These are phyloP conservation scores for Rhizopus delemar DNA, from an alignment of 371 early-diverging fungal species.

Conservation along the genomic window DNA sequence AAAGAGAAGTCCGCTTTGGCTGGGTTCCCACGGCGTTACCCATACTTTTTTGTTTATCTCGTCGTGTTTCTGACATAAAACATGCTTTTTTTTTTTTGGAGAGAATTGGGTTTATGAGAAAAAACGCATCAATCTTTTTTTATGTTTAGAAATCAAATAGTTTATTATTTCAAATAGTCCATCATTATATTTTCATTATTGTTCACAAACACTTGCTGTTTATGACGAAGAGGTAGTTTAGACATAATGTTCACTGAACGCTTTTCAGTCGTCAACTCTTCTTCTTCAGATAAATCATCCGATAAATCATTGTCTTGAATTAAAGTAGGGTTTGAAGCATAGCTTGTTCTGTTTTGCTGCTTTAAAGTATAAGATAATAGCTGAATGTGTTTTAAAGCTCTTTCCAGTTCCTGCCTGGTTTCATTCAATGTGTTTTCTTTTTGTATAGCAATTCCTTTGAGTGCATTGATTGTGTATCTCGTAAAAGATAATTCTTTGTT, in stretches of 20 bases:
- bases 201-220: slow-evolving; percentile 1
- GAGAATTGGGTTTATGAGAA: no score
- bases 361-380: slow-evolving; percentile 14
- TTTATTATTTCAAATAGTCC: background rate
- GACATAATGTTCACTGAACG: slow-evolving; percentile 27
- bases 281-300: slow-evolving; percentile 33
- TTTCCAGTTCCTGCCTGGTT: slow-evolving; percentile 56
- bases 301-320: slow-evolving; percentile 28
- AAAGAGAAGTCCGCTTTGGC: no score
- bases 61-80: no score
- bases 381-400: slow-evolving; percentile 42
- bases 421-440: slow-evolving; percentile 38
- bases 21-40: no score
- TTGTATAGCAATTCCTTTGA: slow-evolving; percentile 43
- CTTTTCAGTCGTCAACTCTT: slow-evolving; percentile 13
- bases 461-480: slow-evolving; percentile 47
- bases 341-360: slow-evolving; percentile 16
- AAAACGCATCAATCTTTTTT: no score
- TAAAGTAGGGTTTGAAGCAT: slow-evolving; percentile 19
- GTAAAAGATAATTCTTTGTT: slow-evolving; percentile 43
- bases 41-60: no score
- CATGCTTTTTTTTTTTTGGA: no score
- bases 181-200: background rate
- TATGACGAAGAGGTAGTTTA: slow-evolving; percentile 27
- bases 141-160: no score